phyloP scores from a whole-genome alignment of 2,329 filamentous ascomycete species.

The Elsinoe fawcettii region DNA sequence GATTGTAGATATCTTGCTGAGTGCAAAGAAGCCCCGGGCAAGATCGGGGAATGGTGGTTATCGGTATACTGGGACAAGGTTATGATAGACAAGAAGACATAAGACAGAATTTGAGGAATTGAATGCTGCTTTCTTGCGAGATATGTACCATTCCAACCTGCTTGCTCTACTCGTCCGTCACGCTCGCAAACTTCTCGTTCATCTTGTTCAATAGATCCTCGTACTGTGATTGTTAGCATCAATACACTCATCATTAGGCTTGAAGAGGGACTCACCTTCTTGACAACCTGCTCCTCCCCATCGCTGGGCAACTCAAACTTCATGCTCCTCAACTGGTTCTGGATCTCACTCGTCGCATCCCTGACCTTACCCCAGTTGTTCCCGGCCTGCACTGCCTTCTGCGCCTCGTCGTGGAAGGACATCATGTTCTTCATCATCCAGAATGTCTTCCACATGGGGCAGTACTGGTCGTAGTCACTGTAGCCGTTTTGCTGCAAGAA shows the following conservation, averaged over 20 bases:
- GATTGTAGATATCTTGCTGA: too few relatives aligned
- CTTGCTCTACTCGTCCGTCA: slow-evolving; percentile 76
- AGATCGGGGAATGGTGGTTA: too few relatives aligned
- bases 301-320: slow-evolving; percentile 94
- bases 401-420: slow-evolving; percentile 92
- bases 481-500: slow-evolving; percentile 99
- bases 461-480: slow-evolving; percentile 98
- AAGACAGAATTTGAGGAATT: too few relatives aligned
- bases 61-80: too few relatives aligned
- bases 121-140: too few relatives aligned
- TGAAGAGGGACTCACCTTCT: slow-evolving; percentile 60
- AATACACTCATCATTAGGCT: background rate
- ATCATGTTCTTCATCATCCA: slow-evolving; percentile 99
- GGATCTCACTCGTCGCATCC: slow-evolving; percentile 80
- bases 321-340: slow-evolving; percentile 76
- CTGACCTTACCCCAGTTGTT: slow-evolving; percentile 89
- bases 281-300: slow-evolving; percentile 68
- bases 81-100: too few relatives aligned
- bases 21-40: too few relatives aligned
- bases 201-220: slow-evolving; percentile 84
- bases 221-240: slow-evolving; percentile 57
- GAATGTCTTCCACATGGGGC: slow-evolving; percentile 97
- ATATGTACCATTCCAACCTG: background rate
- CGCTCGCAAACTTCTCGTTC: slow-evolving; percentile 95
- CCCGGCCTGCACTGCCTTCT: slow-evolving; percentile 88